Evolutionary conservation across 2,329 filamentous ascomycete species (phyloP).

Genomic region (Fusarium sp.): DNA sequence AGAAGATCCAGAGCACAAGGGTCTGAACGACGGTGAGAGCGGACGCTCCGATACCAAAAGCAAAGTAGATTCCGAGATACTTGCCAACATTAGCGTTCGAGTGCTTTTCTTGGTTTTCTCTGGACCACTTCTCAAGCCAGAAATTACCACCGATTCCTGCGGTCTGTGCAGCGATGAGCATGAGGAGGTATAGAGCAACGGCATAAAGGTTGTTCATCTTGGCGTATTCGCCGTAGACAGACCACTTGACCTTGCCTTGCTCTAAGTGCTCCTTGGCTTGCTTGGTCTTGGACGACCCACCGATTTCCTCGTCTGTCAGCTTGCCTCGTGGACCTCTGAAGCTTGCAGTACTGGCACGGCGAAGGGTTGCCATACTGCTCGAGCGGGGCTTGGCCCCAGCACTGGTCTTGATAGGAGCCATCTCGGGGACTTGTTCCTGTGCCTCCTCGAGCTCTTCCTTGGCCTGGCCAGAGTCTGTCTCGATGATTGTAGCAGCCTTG

Average conservation of each 20-base stretch:
- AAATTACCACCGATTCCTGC: conserved; percentile 85
- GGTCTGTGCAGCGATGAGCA: conserved; percentile 83
- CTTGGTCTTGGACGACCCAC: conserved; percentile 77
- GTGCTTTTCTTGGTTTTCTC: conserved; percentile 76
- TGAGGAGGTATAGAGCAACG: conserved; percentile 81
- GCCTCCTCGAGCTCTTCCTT: conserved; percentile 80
- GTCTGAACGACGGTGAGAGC: conserved; percentile 90
- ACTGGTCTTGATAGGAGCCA: conserved; percentile 77
- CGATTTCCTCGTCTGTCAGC: conserved; percentile 84
- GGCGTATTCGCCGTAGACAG: conserved; percentile 91
- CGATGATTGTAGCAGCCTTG: conserved; percentile 69
- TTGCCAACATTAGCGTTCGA: conserved; percentile 83
- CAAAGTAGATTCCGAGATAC: conserved; percentile 96
- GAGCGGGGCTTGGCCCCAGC: conserved; percentile 66
- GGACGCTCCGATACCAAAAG: conserved; percentile 89
- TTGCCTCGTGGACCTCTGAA: conserved; percentile 90
- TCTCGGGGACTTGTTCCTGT: conserved; percentile 79
- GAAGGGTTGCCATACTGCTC: conserved; percentile 82
- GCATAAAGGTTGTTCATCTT: conserved; percentile 92
- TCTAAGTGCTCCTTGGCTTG: conserved; percentile 90
- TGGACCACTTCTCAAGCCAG: conserved; percentile 95
- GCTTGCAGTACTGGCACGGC: conserved; percentile 90
- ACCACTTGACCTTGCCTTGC: conserved; percentile 98
- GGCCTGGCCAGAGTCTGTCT: conserved; percentile 63
- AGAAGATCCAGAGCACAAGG: conserved; percentile 98